These are phyloP conservation scores for Citrus sp. DNA, from an alignment of 345 rosid species.

Conservation along the genomic window DNA sequence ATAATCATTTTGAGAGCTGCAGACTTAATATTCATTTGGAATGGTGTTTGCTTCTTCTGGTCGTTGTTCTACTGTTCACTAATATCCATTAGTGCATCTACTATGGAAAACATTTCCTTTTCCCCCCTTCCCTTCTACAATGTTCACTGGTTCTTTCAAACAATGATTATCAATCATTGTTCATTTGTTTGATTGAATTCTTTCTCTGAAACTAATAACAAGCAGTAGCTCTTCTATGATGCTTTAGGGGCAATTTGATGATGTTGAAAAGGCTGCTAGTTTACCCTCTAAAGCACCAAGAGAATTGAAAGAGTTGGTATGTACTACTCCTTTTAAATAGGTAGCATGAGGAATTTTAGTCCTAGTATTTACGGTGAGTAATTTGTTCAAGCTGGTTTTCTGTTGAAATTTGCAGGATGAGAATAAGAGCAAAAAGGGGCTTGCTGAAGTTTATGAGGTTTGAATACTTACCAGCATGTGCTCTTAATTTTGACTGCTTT, in stretches of 20 bases:
- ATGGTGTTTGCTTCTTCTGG: neutral
- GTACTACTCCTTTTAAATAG: slow-evolving; percentile 10
- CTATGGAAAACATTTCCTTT: neutral
- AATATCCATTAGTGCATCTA: neutral
- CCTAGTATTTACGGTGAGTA: neutral
- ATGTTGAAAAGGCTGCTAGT: slow-evolving; percentile 49
- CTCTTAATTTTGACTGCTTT: neutral
- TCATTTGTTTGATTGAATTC: neutral
- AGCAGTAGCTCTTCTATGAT: slow-evolving; percentile 12
- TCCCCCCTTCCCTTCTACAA: too few species aligned
- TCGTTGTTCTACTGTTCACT: neutral
- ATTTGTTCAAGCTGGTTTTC: slow-evolving; percentile 1
- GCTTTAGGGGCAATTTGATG: slow-evolving; percentile 69
- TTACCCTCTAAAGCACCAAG: slow-evolving; percentile 60
- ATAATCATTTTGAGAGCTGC: neutral
- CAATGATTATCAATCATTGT: neutral
- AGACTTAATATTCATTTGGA: neutral
- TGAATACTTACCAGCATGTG: slow-evolving; percentile 13
- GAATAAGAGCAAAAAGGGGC: slow-evolving; percentile 90
- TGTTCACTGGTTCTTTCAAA: neutral
- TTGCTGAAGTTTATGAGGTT: slow-evolving; percentile 97
- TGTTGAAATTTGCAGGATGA: slow-evolving; percentile 64
- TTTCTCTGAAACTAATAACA: neutral
- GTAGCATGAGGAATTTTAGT: neutral
- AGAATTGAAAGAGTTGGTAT: slow-evolving; percentile 71